phyloP scores from a whole-genome alignment of 768 basidiomycete genomes.

The Clavulina sp. region DNA sequence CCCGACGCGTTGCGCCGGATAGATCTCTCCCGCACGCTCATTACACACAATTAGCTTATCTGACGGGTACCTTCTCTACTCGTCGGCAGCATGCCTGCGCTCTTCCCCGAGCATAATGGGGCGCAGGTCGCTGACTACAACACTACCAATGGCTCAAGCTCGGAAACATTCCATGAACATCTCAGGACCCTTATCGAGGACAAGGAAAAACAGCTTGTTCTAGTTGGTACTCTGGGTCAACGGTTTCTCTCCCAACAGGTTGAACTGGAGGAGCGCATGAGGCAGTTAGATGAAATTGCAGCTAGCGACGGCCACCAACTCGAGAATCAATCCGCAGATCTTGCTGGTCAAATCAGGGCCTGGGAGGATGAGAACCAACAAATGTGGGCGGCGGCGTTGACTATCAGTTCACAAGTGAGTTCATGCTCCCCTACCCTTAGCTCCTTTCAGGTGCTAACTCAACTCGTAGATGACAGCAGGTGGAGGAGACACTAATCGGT shows the following conservation, averaged over 20 bases:
- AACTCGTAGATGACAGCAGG: neutral
- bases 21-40: too few relatives aligned
- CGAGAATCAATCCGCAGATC: conserved; percentile 52
- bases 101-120: neutral
- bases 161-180: conserved; percentile 19
- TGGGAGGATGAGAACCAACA: conserved; percentile 74
- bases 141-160: neutral
- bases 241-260: conserved; percentile 85
- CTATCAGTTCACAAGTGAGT: neutral
- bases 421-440: neutral
- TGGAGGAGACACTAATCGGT: neutral
- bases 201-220: conserved; percentile 85
- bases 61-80: neutral
- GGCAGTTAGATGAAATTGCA: conserved; percentile 48
- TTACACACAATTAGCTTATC: too few relatives aligned
- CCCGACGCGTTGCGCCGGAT: too few relatives aligned
- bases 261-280: conserved; percentile 78
- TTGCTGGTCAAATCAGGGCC: conserved; percentile 50
- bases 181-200: conserved; percentile 52
- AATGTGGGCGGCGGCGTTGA: conserved; percentile 28
- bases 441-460: neutral
- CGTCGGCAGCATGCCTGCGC: neutral
- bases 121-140: neutral
- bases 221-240: conserved; percentile 84
- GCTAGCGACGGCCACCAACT: conserved; percentile 45